Conservation (phyloP, 2,329 filamentous ascomycete species). For the Colletotrichum musae region DNA sequence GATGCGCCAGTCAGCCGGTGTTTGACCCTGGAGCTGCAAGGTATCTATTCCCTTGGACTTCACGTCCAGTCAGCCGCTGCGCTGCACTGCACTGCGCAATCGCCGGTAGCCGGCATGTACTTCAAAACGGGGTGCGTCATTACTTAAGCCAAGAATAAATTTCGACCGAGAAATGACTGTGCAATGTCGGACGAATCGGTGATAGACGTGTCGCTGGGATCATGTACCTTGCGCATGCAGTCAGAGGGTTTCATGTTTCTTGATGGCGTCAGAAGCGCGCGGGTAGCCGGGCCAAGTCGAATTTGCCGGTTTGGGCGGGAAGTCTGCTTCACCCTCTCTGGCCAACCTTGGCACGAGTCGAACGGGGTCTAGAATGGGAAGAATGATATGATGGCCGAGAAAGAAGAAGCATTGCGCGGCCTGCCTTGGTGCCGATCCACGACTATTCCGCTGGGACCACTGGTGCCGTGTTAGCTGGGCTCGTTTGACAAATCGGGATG, state of each 20-base stretch:
- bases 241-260: slow-evolving; percentile 34
- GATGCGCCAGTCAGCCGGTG: slow-evolving; percentile 19
- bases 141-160: slow-evolving; percentile 24
- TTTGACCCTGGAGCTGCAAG: slow-evolving; percentile 11
- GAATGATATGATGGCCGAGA: slow-evolving; percentile 7
- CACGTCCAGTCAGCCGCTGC: too few relatives aligned
- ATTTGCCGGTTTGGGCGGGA: slow-evolving; percentile 13
- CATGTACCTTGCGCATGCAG: slow-evolving; percentile 27
- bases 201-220: not conserved
- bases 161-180: slow-evolving; percentile 10
- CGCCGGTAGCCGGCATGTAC: not conserved
- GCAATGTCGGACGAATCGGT: slow-evolving; percentile 24
- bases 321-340: slow-evolving; percentile 11
- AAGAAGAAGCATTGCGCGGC: slow-evolving; percentile 35
- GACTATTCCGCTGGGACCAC: slow-evolving; percentile 25
- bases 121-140: slow-evolving; percentile 25
- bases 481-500: slow-evolving; percentile 19
- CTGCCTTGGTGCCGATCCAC: slow-evolving; percentile 30
- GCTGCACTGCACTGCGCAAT: too few relatives aligned
- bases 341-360: slow-evolving; percentile 6
- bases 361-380: slow-evolving; percentile 16
- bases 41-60: too few relatives aligned
- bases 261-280: slow-evolving; percentile 36
- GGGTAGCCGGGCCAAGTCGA: slow-evolving; percentile 23
- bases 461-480: slow-evolving; percentile 28